These are phyloP conservation scores for Thamnidium elegans DNA, from an alignment of 192 early-diverging fungal species.

Conservation along the genomic window DNA sequence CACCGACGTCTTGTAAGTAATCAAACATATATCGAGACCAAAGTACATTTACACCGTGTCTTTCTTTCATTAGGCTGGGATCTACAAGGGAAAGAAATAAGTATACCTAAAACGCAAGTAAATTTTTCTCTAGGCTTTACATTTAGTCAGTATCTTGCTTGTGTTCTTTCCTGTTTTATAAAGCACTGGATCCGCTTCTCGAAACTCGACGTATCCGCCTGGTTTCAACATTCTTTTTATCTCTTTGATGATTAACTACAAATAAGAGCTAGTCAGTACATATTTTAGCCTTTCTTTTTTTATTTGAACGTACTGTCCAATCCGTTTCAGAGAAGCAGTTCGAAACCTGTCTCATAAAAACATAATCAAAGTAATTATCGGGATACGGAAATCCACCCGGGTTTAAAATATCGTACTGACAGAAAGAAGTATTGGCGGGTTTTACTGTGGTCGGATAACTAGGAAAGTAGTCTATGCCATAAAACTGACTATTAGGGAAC, in stretches of 20 bases:
- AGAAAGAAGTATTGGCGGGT: slow-evolving; percentile 24
- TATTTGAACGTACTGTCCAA: slow-evolving; percentile 11
- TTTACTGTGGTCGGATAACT: slow-evolving; percentile 29
- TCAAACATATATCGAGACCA: slow-evolving; percentile 15
- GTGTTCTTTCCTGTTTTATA: slow-evolving; percentile 16
- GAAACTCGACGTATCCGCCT: slow-evolving; percentile 41
- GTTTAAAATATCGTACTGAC: slow-evolving; percentile 18
- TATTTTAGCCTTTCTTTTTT: background rate
- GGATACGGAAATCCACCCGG: slow-evolving; percentile 9
- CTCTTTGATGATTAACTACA: slow-evolving; percentile 18
- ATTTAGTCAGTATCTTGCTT: background rate
- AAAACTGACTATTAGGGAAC: slow-evolving; percentile 29
- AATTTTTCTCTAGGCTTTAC: slow-evolving; percentile 1
- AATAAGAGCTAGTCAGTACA: background rate
- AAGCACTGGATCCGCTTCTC: slow-evolving; percentile 32
- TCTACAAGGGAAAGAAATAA: background rate
- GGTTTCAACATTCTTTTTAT: slow-evolving; percentile 34
- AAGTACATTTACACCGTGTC: slow-evolving; percentile 6
- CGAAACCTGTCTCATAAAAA: slow-evolving; percentile 27
- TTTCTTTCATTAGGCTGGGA: background rate
- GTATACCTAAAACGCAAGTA: background rate
- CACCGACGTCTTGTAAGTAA: slow-evolving; percentile 6
- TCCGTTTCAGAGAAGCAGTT: slow-evolving; percentile 19
- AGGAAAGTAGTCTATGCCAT: slow-evolving; percentile 34
- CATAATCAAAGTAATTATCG: slow-evolving; percentile 24